phyloP scores from a whole-genome alignment of 768 basidiomycete genomes.

The Mycena capillaripes region DNA sequence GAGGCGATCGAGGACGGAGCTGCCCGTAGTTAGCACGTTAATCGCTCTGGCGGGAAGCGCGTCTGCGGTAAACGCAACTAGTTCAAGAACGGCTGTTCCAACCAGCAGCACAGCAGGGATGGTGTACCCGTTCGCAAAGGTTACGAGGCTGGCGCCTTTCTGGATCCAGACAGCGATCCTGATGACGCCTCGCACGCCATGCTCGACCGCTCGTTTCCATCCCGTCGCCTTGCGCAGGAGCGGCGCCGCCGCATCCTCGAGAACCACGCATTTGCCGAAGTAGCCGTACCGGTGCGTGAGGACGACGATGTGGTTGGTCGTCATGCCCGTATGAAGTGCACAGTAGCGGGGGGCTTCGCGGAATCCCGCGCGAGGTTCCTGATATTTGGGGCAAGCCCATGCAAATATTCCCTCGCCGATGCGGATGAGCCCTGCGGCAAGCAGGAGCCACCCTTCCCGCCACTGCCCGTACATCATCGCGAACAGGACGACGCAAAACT shows the following conservation, averaged over 20 bases:
- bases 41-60: background rate
- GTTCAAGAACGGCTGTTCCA: conserved; percentile 1
- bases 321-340: conserved; percentile 13
- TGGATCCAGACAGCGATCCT: background rate
- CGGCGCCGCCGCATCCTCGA: conserved; percentile 13
- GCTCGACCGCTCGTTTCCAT: background rate
- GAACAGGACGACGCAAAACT: background rate
- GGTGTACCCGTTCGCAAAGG: conserved; percentile 5
- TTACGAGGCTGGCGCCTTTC: conserved; percentile 6
- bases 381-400: background rate
- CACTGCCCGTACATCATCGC: background rate
- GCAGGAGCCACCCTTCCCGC: background rate
- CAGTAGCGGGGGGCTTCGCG: background rate
- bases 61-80: background rate
- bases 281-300: background rate
- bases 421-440: conserved; percentile 1
- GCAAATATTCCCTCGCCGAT: conserved; percentile 2
- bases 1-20: conserved; percentile 11
- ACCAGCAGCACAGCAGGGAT: conserved; percentile 10
- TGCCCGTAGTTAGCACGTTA: background rate
- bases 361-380: background rate
- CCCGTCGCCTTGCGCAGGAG: background rate
- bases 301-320: conserved; percentile 10
- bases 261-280: background rate
- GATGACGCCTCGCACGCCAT: background rate